phyloP scores from a whole-genome alignment of 495 filamentous ascomycete genomes.

The Annulohypoxylon bovei region DNA sequence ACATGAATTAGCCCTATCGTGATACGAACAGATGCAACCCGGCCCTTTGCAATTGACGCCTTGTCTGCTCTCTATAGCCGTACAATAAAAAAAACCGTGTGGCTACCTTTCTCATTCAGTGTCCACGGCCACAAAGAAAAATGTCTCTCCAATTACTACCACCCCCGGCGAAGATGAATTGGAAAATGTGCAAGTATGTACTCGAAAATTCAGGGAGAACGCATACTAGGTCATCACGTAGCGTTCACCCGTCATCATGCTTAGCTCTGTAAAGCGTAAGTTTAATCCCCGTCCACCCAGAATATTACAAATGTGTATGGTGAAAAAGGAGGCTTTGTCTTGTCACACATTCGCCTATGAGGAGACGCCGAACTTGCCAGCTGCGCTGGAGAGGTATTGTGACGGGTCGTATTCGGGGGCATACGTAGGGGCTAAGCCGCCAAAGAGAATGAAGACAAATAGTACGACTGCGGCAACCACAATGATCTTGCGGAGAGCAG shows the following conservation, averaged over 20 bases:
- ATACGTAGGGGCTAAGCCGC: slow-evolving; percentile 60
- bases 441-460: slow-evolving; percentile 74
- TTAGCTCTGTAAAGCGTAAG: slow-evolving; percentile 18
- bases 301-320: slow-evolving; percentile 50
- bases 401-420: slow-evolving; percentile 59
- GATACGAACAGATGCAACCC: slow-evolving; percentile 39
- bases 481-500: slow-evolving; percentile 78
- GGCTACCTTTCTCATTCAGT: slow-evolving; percentile 30
- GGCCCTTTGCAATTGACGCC: slow-evolving; percentile 39
- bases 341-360: slow-evolving; percentile 36
- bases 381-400: slow-evolving; percentile 56
- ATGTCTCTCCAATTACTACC: slow-evolving; percentile 39
- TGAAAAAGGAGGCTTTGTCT: slow-evolving; percentile 26
- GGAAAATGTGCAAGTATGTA: slow-evolving; percentile 44
- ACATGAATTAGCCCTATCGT: slow-evolving; percentile 41
- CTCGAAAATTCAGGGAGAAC: slow-evolving; percentile 42
- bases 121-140: slow-evolving; percentile 35
- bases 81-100: slow-evolving; percentile 18
- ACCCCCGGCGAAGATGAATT: slow-evolving; percentile 22
- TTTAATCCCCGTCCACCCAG: slow-evolving; percentile 23
- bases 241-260: slow-evolving; percentile 32
- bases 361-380: slow-evolving; percentile 57
- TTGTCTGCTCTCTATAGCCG: slow-evolving; percentile 38
- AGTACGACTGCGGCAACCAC: slow-evolving; percentile 68
- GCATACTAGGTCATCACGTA: slow-evolving; percentile 34